Percentiles rank a stretch among this genome's conserved stretches.
phyloP scores from a whole-genome alignment of 2,329 filamentous ascomycete species.

The Ophiostoma ulmi region DNA sequence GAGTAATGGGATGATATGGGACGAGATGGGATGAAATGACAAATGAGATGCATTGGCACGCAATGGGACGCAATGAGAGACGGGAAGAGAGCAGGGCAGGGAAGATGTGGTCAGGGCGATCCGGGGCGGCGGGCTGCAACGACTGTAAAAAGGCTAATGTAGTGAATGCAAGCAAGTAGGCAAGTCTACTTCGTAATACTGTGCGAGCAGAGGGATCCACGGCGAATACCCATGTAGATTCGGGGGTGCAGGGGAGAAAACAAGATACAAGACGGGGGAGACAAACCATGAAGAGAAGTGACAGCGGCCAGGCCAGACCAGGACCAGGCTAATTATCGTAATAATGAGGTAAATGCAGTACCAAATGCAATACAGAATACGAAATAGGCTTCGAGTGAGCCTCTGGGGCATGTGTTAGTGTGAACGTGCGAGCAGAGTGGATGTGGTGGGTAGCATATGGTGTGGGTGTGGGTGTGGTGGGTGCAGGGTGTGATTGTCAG shows the following conservation, averaged over 20 bases:
- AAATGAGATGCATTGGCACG: background rate
- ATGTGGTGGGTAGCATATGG: background rate
- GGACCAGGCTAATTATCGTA: background rate
- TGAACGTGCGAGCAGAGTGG: slow-evolving; percentile 12
- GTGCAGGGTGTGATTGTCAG: slow-evolving; percentile 12
- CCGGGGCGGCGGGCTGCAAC: slow-evolving; percentile 8
- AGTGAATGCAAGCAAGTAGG: background rate
- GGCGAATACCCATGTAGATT: slow-evolving; percentile 1
- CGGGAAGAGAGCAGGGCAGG: slow-evolving; percentile 2
- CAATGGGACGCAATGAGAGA: slow-evolving; percentile 3
- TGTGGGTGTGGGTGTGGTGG: background rate
- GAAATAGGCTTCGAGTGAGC: background rate
- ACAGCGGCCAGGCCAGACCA: background rate
- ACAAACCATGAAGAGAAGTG: slow-evolving; percentile 6
- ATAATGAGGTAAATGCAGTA: background rate
- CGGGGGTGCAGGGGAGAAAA: slow-evolving; percentile 5
- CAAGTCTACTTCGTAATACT: background rate
- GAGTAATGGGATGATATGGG: background rate
- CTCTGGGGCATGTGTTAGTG: slow-evolving; percentile 4
- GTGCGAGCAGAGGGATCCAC: background rate
- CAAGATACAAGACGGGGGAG: slow-evolving; percentile 1
- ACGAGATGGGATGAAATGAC: background rate
- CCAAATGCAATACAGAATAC: background rate
- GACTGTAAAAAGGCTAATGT: slow-evolving; percentile 2
- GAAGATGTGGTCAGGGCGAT: slow-evolving; percentile 7